phyloP scores from a whole-genome alignment of 164 flowering plant species.

The Platanus orientalis region DNA sequence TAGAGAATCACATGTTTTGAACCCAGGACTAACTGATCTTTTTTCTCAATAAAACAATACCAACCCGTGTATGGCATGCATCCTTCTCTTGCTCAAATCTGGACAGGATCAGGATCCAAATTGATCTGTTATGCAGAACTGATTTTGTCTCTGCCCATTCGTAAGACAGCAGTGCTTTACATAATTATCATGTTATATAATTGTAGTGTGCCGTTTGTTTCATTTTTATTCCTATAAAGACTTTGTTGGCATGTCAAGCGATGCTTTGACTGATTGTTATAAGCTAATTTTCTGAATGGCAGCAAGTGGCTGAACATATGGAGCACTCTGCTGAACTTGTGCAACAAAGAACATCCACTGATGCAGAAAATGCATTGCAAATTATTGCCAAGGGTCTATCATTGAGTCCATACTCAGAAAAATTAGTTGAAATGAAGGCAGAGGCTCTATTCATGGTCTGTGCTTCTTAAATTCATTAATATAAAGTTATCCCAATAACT shows the following conservation, averaged over 20 bases:
- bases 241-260: neutral
- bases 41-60: no score
- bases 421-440: constrained; percentile 73
- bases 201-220: neutral
- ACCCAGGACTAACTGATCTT: no score
- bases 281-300: constrained; percentile 26
- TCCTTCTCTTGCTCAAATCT: no score
- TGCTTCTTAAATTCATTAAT: constrained; percentile 14
- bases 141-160: no score
- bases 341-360: constrained; percentile 40
- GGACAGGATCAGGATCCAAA: no score
- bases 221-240: neutral
- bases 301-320: constrained; percentile 57
- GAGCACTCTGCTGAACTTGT: constrained; percentile 47
- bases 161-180: no score
- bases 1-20: no score
- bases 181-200: no score
- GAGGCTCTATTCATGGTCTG: constrained; percentile 72
- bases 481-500: no score
- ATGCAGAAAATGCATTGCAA: constrained; percentile 47
- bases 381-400: constrained; percentile 51
- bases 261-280: constrained; percentile 8
- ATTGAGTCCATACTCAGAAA: constrained; percentile 68
- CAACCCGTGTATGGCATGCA: no score
- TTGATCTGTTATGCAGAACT: no score